Base-by-base conservation (phyloP, 1,139 yeast species). In the Barnettozyma hawaiiensis region DNA sequence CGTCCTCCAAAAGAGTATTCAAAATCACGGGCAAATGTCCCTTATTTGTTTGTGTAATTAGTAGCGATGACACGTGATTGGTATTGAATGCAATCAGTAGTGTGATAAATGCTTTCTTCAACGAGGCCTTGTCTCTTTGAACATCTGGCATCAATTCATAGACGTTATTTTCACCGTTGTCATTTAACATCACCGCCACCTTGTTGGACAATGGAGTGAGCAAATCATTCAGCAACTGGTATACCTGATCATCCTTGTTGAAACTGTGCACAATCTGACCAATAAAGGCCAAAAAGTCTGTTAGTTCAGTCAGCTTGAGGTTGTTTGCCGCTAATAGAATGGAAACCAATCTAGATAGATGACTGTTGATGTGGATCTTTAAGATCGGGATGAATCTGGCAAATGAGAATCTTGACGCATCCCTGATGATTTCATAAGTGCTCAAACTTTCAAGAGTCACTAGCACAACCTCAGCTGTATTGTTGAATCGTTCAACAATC, bases 181-280 rank as follows among this genome's bases (percentile, higher is more conserved):
- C 73, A 43, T 73, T 69, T 48, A 85, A 64, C 47, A 76, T 69
- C 16, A 67, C 70, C 53, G 83, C 78, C 12, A 85, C 71, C 56
- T 85, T 85, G 41, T 71, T 71, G 37, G 86, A 69, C 39, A 92
- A 71, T 15, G 97, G 96, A 3, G 85, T 68, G 47, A 89, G 62
- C 47, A 92, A 66, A 45, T 81, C 79, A 55, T 83, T 80, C 48
- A 92, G 70, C 63, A 94, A 69, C 53, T 80, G 81, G 61, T 84
- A 87, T 44, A 90, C 77, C 39, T 73, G 75, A 35, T 76, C 79
- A 53, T 85, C 83, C 37, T 70, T 69, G 55, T 78, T 76, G 63
- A 83, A 87, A 54, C 72, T 76, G 62, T 92, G 97, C 39, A 85
- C 78, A 48, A 92, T 75, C 63, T 92, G 97, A 7, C 96, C 94